These are phyloP conservation scores for Komagataella pastoris DNA, from an alignment of 805 yeast genomes.

Conservation along the genomic window DNA sequence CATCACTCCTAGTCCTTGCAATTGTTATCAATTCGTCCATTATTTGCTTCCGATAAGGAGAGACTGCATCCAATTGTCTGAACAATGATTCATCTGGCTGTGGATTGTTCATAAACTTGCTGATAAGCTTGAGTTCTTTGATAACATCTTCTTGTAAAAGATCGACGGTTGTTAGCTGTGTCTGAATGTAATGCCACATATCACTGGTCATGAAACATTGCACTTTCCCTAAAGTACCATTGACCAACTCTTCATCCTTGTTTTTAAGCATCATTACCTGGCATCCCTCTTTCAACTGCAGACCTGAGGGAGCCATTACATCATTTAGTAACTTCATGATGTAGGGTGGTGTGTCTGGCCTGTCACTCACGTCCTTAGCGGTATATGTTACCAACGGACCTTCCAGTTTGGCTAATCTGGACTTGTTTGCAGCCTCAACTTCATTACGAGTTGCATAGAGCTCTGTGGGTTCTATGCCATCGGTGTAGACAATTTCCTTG, in stretches of 20 bases:
- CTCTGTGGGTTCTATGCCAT: conserved; percentile 62
- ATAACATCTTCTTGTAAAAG: conserved; percentile 10
- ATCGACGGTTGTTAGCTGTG: not conserved
- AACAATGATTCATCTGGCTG: not conserved
- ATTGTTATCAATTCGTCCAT: not conserved
- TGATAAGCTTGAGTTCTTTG: conserved; percentile 5
- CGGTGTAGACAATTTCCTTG: conserved; percentile 35
- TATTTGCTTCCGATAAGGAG: not conserved
- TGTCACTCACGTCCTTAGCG: conserved; percentile 46
- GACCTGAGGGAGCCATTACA: conserved; percentile 46
- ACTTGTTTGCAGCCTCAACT: conserved; percentile 52
- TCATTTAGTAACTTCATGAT: conserved; percentile 29
- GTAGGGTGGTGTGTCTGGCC: conserved; percentile 16
- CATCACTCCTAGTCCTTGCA: not conserved
- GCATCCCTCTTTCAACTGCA: conserved; percentile 53
- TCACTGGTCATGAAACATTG: conserved; percentile 23
- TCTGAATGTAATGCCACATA: conserved; percentile 1
- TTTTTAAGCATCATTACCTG: conserved; percentile 80
- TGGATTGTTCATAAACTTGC: not conserved
- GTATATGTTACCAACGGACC: conserved; percentile 28
- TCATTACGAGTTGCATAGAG: conserved; percentile 62
- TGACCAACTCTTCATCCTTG: conserved; percentile 57
- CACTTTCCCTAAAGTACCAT: conserved; percentile 67
- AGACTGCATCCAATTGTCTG: not conserved
- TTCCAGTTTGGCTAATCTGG: conserved; percentile 30